A percentile compares a stretch with the other conserved stretches of the same genome.
phyloP scores from a whole-genome alignment of 768 basidiomycete species.

The Mycena filopes region DNA sequence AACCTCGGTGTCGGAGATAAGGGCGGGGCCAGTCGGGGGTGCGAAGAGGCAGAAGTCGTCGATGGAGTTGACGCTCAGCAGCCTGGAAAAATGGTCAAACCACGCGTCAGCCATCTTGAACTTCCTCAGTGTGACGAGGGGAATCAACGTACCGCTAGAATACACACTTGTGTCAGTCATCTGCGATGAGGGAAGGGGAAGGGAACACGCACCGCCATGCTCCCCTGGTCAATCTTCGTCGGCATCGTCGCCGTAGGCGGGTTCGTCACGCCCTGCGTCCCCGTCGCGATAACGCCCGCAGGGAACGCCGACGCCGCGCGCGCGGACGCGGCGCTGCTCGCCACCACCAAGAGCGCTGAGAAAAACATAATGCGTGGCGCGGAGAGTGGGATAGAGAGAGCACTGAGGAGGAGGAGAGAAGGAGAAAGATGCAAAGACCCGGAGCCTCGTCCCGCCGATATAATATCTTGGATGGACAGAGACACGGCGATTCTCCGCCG shows the following conservation, averaged over 20 bases:
- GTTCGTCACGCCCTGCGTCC: constrained; percentile 53
- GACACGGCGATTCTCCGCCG: too few species aligned
- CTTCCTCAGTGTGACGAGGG: too few species aligned
- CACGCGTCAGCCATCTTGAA: too few species aligned
- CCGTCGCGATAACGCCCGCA: constrained; percentile 53
- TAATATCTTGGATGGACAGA: too few species aligned
- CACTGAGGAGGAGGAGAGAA: too few species aligned
- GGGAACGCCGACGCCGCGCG: constrained; percentile 20
- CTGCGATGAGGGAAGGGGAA: too few species aligned
- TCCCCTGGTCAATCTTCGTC: constrained; percentile 54
- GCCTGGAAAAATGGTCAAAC: too few species aligned
- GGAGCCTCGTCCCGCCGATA: too few species aligned
- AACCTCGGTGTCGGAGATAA: constrained; percentile 53
- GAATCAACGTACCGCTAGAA: too few species aligned
- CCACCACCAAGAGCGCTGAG: constrained; percentile 23
- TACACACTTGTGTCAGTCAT: too few species aligned
- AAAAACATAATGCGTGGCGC: constrained; percentile 29
- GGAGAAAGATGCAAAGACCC: constrained; percentile 7
- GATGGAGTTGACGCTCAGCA: constrained; percentile 52
- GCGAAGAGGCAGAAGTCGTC: constrained; percentile 59
- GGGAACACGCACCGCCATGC: constrained; percentile 38
- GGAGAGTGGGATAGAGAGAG: too few species aligned
- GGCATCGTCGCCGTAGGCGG: constrained; percentile 52
- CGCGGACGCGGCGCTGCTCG: constrained; percentile 24
- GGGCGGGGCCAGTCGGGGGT: constrained; percentile 43